Conservation (phyloP, 352 stramenopile genomes). For the Phytopythium boreale region DNA sequence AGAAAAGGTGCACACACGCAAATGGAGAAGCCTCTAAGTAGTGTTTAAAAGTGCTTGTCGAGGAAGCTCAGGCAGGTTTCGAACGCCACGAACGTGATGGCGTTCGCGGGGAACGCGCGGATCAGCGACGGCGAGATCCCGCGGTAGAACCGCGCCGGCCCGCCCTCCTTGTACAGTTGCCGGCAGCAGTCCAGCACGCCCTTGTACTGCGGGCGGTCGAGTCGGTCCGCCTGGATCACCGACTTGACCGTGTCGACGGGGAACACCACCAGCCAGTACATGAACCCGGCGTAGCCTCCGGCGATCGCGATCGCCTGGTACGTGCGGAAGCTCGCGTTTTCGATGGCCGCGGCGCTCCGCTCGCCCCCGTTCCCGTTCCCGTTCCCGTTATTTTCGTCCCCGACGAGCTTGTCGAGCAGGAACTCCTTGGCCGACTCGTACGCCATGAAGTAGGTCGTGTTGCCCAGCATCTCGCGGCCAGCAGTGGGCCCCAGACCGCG, state of each 20-base stretch:
- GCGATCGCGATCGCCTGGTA: slow-evolving; percentile 74
- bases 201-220: slow-evolving; percentile 66
- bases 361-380: background rate
- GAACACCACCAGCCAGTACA: slow-evolving; percentile 84
- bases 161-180: slow-evolving; percentile 70
- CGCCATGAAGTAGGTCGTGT: slow-evolving; percentile 82
- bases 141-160: slow-evolving; percentile 64
- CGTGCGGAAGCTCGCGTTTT: slow-evolving; percentile 56
- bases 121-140: slow-evolving; percentile 77
- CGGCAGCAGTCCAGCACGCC: slow-evolving; percentile 66
- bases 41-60: slow-evolving; percentile 61
- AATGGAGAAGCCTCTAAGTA: background rate
- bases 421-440: slow-evolving; percentile 72
- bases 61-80: slow-evolving; percentile 78
- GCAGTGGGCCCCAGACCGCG: slow-evolving; percentile 62
- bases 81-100: slow-evolving; percentile 84
- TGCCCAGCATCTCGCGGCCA: slow-evolving; percentile 79
- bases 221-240: slow-evolving; percentile 72
- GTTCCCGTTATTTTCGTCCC: slow-evolving; percentile 3
- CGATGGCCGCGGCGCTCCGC: slow-evolving; percentile 23
- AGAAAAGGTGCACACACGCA: slow-evolving; percentile 7
- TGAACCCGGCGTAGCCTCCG: slow-evolving; percentile 74
- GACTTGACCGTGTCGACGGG: slow-evolving; percentile 84
- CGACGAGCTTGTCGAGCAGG: slow-evolving; percentile 57
- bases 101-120: slow-evolving; percentile 75